These are phyloP conservation scores for Ambrosiella cleistominuta DNA, from an alignment of 2,329 filamentous ascomycete species.

Conservation along the genomic window DNA sequence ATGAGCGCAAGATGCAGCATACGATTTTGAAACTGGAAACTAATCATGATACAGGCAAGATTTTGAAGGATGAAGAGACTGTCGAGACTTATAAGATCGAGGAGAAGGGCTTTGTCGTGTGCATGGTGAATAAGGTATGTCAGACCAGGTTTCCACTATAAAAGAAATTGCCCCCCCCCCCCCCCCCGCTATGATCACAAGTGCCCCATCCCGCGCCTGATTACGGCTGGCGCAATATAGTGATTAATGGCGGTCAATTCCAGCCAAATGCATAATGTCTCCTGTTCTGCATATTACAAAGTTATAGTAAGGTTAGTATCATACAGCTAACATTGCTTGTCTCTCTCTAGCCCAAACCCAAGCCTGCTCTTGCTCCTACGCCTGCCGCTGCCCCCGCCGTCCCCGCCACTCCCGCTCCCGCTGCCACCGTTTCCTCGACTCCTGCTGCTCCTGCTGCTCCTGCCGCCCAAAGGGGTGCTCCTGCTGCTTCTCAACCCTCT, in stretches of 20 bases:
- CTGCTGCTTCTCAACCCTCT: conserved; percentile 20
- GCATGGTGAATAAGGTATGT: conserved; percentile 84
- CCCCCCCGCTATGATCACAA: neutral
- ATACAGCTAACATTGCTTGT: neutral
- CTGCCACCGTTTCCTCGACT: conserved; percentile 41
- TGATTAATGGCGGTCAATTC: too few species aligned
- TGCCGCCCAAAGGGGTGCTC: conserved; percentile 31
- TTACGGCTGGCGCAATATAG: neutral
- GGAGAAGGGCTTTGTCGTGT: conserved; percentile 98
- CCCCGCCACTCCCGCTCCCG: conserved; percentile 36
- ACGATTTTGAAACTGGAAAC: neutral
- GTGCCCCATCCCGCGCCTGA: neutral
- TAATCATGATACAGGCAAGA: conserved; percentile 47
- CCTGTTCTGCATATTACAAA: too few species aligned
- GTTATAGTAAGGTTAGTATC: neutral
- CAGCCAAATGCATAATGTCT: too few species aligned
- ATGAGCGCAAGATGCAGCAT: neutral
- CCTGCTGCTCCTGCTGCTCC: conserved; percentile 31
- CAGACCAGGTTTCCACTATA: neutral
- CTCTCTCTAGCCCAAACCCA: conserved; percentile 37
- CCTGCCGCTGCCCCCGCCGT: conserved; percentile 36
- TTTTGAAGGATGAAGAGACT: conserved; percentile 92
- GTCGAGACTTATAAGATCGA: conserved; percentile 96
- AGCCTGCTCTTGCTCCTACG: conserved; percentile 30
- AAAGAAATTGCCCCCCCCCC: too few species aligned